Base-by-base conservation (phyloP, 2,329 filamentous ascomycete genomes). In the Apiospora arundinis region DNA sequence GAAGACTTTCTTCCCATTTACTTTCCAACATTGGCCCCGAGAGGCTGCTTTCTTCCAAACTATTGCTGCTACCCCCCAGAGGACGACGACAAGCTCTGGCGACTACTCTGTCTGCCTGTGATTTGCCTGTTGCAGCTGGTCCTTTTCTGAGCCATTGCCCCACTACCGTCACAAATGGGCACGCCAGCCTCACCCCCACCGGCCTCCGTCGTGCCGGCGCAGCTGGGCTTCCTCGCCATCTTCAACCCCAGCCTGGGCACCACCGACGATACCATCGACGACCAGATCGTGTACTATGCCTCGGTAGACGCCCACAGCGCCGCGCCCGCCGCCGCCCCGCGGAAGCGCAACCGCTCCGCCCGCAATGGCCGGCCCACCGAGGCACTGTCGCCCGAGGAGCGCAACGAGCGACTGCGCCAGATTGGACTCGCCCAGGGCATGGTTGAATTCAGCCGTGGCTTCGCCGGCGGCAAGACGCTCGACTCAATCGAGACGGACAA, bases 341-440 rank as follows among this genome's bases (percentile, higher is more conserved):
- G 80, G 44, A 82, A 81, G 68, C 83, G 83, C 71, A 82, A 82
- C 40, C 81, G 84, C 18, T 6, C 49, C 14, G 21, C 52, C 74
- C 81, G 85, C 76, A 81, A 83, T 9, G 80, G 81, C 40, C 81
- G 82, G 23, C 83, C 84, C 1, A 84, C 82, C 16, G 83, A 85
- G 44, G 79, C 80, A 69, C 74, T 87, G 40, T 86, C 86, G 2
- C 83, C 88, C 67, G 90, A 93, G 75, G 91, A 95, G 78, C 90
- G 91, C 78, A 96, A 98, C 82, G 93, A 97, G 83, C 92, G 92
- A 76, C 85, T 98, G 77, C 90, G 96, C 74, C 95, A 98, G 85
- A 95, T 99, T 80, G 96, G 96, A 48, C 90, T 99, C 74, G 96
- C 96, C 52, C 96, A 99, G 84, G 96, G 95, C 80, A 97, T 98